Base-by-base conservation (phyloP, 345 rosid genomes). In the Erodium maritimum region DNA sequence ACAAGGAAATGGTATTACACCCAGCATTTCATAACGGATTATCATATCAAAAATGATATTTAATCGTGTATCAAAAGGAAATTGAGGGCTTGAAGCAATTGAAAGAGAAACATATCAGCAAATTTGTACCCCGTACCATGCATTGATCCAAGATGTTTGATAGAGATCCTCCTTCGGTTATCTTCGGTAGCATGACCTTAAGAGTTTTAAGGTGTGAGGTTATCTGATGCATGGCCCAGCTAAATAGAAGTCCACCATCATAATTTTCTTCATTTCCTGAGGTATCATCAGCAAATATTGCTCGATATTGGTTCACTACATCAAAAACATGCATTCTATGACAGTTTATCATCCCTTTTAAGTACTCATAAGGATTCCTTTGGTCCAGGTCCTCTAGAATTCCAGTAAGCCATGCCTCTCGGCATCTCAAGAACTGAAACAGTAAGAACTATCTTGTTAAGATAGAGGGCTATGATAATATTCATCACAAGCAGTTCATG, bases 141-240 rank as follows among this genome's bases (percentile, higher is more conserved):
- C 97, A 85, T 64, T 85, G 95, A 62, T 89, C 99, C 71, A 89
- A 76, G 57, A 93, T 93, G 80, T 89, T 93, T 62, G 97, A 87
- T 37, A 93, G 75, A 29, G 97, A 81, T 56, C 89, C 95, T 66
- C 99, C 97, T 71, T 93, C 99, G 25, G 91, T 87, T 76, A 93
- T 83, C 85, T 87, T 87, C 18, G 95, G 96, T 56, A 93, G 99
- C 96, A 85, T 83, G 65, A 87, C 56, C 76, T 89, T 87, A 50
- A 89, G 88, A 70, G 90, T 93, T 73, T 93, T 89, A 67, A 93
- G 91, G 79, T 93, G 95, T 50, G 95, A 80, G 53, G 91, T 89
- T 63, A 93, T 82, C 73, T 93, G 97, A 82, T 89, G 97, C 99
- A 93, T 89, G 57, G 95, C 91, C 37, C 99, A 93, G 69, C 94